Evolutionary conservation across 371 early-diverging fungal species (phyloP).

Genomic region (Chytridium lagenaria): DNA sequence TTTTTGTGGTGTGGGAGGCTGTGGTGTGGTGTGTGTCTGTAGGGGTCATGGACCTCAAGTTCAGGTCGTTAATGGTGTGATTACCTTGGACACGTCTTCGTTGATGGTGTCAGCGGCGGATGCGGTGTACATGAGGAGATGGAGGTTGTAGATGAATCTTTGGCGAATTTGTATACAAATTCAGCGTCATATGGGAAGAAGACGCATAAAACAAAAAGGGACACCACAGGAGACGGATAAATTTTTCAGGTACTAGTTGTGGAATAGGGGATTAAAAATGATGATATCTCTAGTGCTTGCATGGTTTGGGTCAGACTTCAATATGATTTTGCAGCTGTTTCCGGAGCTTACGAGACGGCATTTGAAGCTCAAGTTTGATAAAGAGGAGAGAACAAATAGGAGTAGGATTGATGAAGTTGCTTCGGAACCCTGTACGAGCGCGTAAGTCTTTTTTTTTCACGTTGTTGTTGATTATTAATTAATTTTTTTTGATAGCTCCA

Average conservation of each 20-base stretch:
- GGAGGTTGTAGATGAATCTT: constrained; percentile 73
- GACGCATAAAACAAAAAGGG: constrained; percentile 59
- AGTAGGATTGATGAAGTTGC: constrained; percentile 62
- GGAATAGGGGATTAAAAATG: neutral
- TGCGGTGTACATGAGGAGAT: constrained; percentile 49
- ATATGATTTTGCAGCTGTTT: constrained; percentile 67
- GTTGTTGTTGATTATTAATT: neutral
- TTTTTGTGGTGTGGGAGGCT: neutral
- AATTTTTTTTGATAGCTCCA: neutral
- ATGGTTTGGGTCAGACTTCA: constrained; percentile 82
- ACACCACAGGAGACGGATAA: constrained; percentile 59
- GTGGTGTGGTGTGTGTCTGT: neutral
- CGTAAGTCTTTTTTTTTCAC: constrained; percentile 28
- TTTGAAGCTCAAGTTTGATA: constrained; percentile 70
- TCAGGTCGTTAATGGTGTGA: constrained; percentile 64
- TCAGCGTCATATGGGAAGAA: constrained; percentile 57
- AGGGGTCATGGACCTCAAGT: constrained; percentile 2
- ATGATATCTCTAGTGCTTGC: constrained; percentile 55
- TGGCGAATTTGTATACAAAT: constrained; percentile 58
- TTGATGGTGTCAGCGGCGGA: constrained; percentile 50
- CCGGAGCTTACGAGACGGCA: constrained; percentile 64
- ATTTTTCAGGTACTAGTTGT: constrained; percentile 45
- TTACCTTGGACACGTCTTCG: constrained; percentile 69
- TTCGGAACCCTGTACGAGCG: constrained; percentile 34
- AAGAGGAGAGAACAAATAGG: constrained; percentile 66